phyloP scores from a whole-genome alignment of 306 rosid species.

The Mimosa pudica region DNA sequence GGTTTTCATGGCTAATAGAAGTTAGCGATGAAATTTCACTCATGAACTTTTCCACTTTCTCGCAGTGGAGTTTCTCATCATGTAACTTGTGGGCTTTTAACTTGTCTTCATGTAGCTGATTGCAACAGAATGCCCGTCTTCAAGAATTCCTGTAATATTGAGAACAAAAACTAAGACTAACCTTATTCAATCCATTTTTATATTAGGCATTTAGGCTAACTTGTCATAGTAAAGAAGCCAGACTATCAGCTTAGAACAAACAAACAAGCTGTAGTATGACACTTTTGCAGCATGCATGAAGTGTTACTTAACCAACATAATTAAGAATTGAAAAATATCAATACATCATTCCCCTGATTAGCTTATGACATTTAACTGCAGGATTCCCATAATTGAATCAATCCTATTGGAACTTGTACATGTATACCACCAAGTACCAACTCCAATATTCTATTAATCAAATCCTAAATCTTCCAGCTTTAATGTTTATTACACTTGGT shows the following conservation, averaged over 20 bases:
- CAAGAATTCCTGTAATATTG: conserved; percentile 29
- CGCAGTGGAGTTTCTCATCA: conserved; percentile 33
- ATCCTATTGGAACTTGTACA: not conserved
- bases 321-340: not conserved
- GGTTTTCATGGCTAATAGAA: conserved; percentile 57
- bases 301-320: not conserved
- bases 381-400: not conserved
- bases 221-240: conserved; percentile 10
- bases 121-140: conserved; percentile 39
- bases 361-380: not conserved
- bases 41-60: conserved; percentile 40
- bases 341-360: not conserved
- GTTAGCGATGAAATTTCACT: conserved; percentile 58
- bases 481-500: not conserved
- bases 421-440: too few relatives aligned
- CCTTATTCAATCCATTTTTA: not conserved
- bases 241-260: not conserved
- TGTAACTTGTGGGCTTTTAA: conserved; percentile 32
- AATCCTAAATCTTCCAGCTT: conserved; percentile 13
- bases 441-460: not conserved
- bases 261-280: not conserved
- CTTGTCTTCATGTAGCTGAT: conserved; percentile 34
- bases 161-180: not conserved
- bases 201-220: not conserved
- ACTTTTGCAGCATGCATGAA: not conserved